Percentiles rank a stretch among this genome's conserved stretches.
These are phyloP conservation scores for Nicotiana otophora DNA, from an alignment of 257 asterid species.

Conservation along the genomic window DNA sequence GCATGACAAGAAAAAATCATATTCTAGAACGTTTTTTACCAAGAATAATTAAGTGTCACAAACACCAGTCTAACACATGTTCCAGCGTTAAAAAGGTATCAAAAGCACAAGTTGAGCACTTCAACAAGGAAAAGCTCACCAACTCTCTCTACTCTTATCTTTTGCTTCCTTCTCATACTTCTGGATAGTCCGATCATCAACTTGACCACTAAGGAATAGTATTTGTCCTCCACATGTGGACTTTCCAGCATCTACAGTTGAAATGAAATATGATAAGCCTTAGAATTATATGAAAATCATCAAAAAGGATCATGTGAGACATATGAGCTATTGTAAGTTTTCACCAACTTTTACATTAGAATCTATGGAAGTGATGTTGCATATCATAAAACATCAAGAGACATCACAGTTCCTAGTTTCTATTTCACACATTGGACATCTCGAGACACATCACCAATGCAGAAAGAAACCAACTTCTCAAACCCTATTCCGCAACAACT, in stretches of 20 bases:
- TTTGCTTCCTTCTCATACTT: slow-evolving; percentile 98
- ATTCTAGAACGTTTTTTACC: neutral
- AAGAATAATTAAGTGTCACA: neutral
- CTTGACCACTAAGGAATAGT: slow-evolving; percentile 89
- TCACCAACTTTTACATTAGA: neutral
- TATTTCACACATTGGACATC: neutral
- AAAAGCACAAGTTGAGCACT: neutral
- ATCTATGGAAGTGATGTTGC: neutral
- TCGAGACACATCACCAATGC: neutral
- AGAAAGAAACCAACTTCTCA: neutral
- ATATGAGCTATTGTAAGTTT: neutral
- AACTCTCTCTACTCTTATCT: slow-evolving; percentile 94
- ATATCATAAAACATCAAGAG: neutral
- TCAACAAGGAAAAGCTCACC: slow-evolving; percentile 46
- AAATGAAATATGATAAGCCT: slow-evolving; percentile 6
- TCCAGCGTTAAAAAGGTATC: neutral
- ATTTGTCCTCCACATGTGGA: slow-evolving; percentile 96
- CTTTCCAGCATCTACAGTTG: slow-evolving; percentile 87
- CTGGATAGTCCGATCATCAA: slow-evolving; percentile 94
- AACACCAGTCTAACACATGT: neutral
- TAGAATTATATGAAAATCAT: neutral
- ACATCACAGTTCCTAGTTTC: neutral
- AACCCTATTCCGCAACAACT: neutral
- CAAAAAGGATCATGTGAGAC: neutral
- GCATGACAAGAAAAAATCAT: neutral